phyloP scores from a whole-genome alignment of 306 rosid species.

The Sesbania bispinosa region DNA sequence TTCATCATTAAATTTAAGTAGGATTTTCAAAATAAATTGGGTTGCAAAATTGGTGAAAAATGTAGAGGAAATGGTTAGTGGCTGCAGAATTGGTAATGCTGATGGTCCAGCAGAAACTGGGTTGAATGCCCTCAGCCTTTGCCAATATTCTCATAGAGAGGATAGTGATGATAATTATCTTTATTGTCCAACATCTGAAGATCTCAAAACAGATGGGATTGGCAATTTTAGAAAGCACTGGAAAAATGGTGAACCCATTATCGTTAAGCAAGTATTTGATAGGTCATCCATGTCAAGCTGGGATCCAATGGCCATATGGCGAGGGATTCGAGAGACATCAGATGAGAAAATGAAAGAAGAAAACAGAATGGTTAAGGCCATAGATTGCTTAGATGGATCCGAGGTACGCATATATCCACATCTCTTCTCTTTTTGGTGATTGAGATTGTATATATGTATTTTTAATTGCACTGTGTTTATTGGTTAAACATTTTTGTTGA shows the following conservation, averaged over 20 bases:
- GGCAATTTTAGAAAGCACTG: constrained; percentile 79
- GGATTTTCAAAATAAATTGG: constrained; percentile 98
- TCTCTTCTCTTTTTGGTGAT: constrained; percentile 16
- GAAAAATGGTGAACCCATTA: constrained; percentile 76
- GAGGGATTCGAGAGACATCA: constrained; percentile 69
- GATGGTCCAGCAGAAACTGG: constrained; percentile 36
- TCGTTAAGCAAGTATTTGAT: constrained; percentile 79
- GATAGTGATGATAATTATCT: constrained; percentile 58
- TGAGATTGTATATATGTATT: constrained; percentile 3
- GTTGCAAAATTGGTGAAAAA: constrained; percentile 96
- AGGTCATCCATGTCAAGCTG: constrained; percentile 71
- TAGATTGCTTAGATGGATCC: constrained; percentile 74
- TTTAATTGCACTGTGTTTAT: constrained; percentile 19
- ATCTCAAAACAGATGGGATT: constrained; percentile 70
- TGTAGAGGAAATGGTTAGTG: constrained; percentile 97
- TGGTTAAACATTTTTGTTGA: constrained; percentile 2
- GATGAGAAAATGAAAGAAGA: constrained; percentile 71
- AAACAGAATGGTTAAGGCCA: constrained; percentile 70
- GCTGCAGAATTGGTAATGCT: constrained; percentile 55
- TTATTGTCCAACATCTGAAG: constrained; percentile 67
- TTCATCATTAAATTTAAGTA: constrained; percentile 65
- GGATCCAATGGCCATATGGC: constrained; percentile 88
- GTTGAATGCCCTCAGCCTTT: constrained; percentile 41
- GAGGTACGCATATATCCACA: constrained; percentile 57
- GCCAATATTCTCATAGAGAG: constrained; percentile 62